phyloP scores from a whole-genome alignment of 2,329 filamentous ascomycete species.

The Coleophoma eucalyptorum region DNA sequence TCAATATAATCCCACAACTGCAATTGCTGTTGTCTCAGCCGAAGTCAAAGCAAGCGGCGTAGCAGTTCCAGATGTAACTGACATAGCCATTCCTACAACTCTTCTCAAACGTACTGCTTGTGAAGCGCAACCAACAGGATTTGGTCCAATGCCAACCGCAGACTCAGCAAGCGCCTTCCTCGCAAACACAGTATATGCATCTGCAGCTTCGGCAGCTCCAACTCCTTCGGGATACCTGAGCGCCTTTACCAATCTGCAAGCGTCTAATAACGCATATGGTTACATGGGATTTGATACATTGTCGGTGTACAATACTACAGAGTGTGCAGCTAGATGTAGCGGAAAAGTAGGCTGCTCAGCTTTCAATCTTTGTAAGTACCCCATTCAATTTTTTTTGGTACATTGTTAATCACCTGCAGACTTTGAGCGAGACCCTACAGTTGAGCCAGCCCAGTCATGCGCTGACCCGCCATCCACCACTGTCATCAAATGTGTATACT shows the following conservation, averaged over 20 bases:
- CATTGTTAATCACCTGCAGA: conserved; percentile 17
- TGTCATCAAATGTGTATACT: conserved; percentile 26
- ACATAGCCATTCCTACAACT: too few relatives aligned
- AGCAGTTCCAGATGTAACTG: not conserved
- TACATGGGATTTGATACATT: conserved; percentile 17
- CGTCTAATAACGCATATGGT: conserved; percentile 14
- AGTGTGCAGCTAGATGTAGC: not conserved
- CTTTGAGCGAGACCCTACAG: conserved; percentile 25
- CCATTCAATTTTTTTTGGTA: conserved; percentile 15
- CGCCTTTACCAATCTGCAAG: conserved; percentile 23
- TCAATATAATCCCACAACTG: conserved; percentile 23
- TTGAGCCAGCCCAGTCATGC: conserved; percentile 22
- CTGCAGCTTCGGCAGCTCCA: not conserved
- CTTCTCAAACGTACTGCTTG: not conserved
- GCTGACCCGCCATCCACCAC: conserved; percentile 23
- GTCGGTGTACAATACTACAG: conserved; percentile 13
- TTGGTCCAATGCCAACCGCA: not conserved
- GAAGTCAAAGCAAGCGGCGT: conserved; percentile 6
- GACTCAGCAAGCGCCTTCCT: not conserved
- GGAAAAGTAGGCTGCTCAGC: not conserved
- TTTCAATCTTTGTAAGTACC: not conserved
- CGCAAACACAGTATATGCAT: not conserved
- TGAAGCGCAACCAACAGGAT: not conserved
- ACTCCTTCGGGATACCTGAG: conserved; percentile 22
- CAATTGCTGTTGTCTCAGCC: conserved; percentile 17